Evolutionary conservation across 192 early-diverging fungal genomes (phyloP).

Genomic region (Coemansia erecta): DNA sequence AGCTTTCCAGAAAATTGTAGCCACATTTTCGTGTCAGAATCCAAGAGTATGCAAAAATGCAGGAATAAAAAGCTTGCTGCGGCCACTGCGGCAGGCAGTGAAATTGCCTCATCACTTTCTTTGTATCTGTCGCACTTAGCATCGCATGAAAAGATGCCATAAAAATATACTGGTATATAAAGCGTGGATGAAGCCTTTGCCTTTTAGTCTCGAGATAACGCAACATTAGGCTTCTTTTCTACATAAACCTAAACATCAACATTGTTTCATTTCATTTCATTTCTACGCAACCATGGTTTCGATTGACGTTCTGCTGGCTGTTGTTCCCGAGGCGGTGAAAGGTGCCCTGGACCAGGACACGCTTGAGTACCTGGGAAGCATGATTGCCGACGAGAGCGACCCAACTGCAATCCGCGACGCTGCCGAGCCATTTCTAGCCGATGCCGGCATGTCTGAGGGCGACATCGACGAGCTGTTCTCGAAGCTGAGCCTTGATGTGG

Average conservation of each 20-base stretch:
- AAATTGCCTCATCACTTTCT: too few species aligned
- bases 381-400: constrained; percentile 47
- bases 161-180: neutral
- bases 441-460: constrained; percentile 59
- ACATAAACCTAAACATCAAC: neutral
- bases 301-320: constrained; percentile 25
- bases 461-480: constrained; percentile 54
- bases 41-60: too few species aligned
- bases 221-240: neutral
- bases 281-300: constrained; percentile 17
- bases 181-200: neutral
- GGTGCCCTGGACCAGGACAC: constrained; percentile 53
- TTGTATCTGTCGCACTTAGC: too few species aligned
- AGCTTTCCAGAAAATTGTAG: too few species aligned
- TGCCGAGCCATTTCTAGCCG: constrained; percentile 62
- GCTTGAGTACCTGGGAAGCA: constrained; percentile 47
- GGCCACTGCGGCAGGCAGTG: too few species aligned
- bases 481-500: constrained; percentile 25
- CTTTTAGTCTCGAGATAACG: neutral
- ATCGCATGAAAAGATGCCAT: too few species aligned
- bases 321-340: constrained; percentile 25
- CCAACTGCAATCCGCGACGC: constrained; percentile 56
- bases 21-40: too few species aligned
- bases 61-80: too few species aligned
- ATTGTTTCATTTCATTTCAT: constrained; percentile 1